Evolutionary conservation across 2,329 filamentous ascomycete species (phyloP).

Genomic region (Aspergillus fijiensis): DNA sequence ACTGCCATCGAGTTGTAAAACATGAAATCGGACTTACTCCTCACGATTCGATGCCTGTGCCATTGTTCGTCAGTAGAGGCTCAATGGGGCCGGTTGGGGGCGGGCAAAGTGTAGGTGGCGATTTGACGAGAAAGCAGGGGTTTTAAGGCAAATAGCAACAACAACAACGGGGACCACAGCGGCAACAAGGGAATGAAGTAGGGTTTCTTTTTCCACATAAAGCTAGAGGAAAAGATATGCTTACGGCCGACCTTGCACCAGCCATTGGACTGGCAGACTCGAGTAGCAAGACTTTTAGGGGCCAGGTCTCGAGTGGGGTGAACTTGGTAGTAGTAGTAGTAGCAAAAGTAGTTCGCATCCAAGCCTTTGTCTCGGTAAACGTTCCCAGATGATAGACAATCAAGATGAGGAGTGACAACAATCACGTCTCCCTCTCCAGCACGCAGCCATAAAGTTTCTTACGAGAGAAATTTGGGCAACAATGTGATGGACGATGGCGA

Average conservation of each 20-base stretch:
- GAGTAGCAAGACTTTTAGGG: conserved; percentile 7
- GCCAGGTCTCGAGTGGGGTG: conserved; percentile 14
- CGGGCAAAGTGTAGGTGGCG: neutral
- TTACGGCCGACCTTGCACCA: conserved; percentile 17
- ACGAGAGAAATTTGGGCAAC: neutral
- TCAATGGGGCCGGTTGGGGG: conserved; percentile 9
- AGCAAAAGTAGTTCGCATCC: neutral
- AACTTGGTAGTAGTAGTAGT: neutral
- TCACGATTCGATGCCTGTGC: conserved; percentile 27
- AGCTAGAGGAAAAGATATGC: conserved; percentile 4
- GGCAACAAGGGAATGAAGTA: neutral
- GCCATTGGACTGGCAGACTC: conserved; percentile 11
- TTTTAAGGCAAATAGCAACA: neutral
- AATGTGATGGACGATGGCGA: neutral
- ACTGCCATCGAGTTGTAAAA: neutral
- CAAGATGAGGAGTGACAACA: neutral
- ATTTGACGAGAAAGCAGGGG: neutral
- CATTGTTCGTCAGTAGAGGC: conserved; percentile 23
- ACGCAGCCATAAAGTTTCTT: neutral
- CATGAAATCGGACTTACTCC: conserved; percentile 23
- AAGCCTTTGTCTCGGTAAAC: conserved; percentile 1
- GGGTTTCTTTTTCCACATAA: neutral
- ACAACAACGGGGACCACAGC: neutral
- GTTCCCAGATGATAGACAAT: neutral
- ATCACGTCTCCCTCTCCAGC: neutral